A percentile compares a stretch with the other conserved stretches of the same genome.
Conservation (phyloP, 768 basidiomycete species). For the Leccinum disarticulatum region DNA sequence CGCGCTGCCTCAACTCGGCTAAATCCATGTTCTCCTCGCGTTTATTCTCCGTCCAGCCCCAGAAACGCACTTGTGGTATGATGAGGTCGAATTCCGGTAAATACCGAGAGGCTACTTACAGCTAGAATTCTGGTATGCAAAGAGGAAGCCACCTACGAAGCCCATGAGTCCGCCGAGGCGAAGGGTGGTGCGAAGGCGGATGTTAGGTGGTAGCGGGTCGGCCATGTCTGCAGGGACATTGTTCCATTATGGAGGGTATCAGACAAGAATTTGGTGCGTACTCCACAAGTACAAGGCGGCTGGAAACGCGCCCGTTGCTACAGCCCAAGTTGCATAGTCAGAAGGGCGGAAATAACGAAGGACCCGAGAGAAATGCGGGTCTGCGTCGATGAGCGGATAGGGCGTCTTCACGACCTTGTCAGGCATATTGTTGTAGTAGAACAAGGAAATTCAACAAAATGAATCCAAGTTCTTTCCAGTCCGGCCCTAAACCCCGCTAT, state of each 20-base stretch:
- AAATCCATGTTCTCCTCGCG: slow-evolving; percentile 77
- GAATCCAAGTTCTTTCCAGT: slow-evolving; percentile 9
- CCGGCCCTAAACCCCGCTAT: slow-evolving; percentile 34
- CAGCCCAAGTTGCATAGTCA: slow-evolving; percentile 86
- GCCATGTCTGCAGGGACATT: slow-evolving; percentile 40
- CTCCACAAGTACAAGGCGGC: slow-evolving; percentile 80
- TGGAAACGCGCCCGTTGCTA: slow-evolving; percentile 78
- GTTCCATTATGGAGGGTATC: slow-evolving; percentile 11
- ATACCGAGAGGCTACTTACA: slow-evolving; percentile 47
- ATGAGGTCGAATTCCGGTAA: slow-evolving; percentile 12
- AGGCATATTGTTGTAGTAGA: slow-evolving; percentile 27
- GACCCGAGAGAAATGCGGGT: slow-evolving; percentile 87
- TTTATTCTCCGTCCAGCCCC: slow-evolving; percentile 92
- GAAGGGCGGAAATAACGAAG: slow-evolving; percentile 84
- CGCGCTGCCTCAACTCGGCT: slow-evolving; percentile 74
- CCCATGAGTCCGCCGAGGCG: slow-evolving; percentile 74
- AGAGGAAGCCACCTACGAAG: slow-evolving; percentile 85
- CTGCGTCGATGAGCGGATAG: slow-evolving; percentile 90
- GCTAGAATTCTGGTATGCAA: slow-evolving; percentile 90
- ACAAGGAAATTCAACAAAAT: slow-evolving; percentile 4
- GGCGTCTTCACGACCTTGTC: slow-evolving; percentile 58
- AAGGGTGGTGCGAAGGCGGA: slow-evolving; percentile 40
- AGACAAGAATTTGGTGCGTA: slow-evolving; percentile 37
- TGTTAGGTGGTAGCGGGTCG: slow-evolving; percentile 39
- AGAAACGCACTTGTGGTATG: slow-evolving; percentile 71